Conservation (phyloP, 805 yeast species). For the Saitoella complicata region DNA sequence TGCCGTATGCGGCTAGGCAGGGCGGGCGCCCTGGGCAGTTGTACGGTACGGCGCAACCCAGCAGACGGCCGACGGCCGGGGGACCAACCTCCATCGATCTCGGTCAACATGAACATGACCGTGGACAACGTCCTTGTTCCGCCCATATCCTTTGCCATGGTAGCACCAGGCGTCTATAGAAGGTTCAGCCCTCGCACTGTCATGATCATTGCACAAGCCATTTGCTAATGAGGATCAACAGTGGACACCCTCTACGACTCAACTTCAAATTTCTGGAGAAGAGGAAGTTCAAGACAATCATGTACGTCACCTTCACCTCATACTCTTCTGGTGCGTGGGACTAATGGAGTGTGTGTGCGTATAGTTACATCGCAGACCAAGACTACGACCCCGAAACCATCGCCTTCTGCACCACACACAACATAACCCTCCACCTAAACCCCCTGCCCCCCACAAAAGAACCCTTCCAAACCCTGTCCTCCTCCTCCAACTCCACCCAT, state of each 20-base stretch:
- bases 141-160: conserved; percentile 78
- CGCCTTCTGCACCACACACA: neutral
- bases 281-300: conserved; percentile 58
- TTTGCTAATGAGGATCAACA: no score
- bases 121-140: conserved; percentile 37
- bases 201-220: no score
- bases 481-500: neutral
- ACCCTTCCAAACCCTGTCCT: neutral
- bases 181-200: no score
- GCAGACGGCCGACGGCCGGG: no score
- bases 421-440: no score
- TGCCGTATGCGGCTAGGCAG: no score
- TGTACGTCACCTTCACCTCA: no score
- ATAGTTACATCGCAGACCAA: conserved; percentile 29
- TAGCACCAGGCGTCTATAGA: conserved; percentile 73
- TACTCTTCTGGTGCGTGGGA: no score
- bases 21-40: no score
- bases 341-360: no score
- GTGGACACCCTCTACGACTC: conserved; percentile 85
- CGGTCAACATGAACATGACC: neutral
- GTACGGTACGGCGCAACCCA: no score
- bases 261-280: conserved; percentile 67
- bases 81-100: no score
- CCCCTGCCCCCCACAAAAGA: neutral
- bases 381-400: neutral